Percentiles rank a stretch among this genome's conserved stretches.
Evolutionary conservation across 768 basidiomycete species (phyloP).

Genomic region (Xerocomus potaroensis): DNA sequence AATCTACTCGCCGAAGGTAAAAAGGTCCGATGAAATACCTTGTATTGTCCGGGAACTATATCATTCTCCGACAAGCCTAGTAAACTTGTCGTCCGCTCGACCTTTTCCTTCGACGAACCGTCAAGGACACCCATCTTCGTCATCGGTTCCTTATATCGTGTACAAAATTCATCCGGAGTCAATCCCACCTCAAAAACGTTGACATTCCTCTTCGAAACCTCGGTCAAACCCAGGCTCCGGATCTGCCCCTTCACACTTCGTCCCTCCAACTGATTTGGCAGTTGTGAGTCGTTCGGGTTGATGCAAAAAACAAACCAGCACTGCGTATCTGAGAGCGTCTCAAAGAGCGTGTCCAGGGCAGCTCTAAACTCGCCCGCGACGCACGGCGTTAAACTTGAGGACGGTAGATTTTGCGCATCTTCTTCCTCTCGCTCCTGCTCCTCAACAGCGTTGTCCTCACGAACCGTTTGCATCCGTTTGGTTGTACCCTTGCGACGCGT

Average conservation of each 20-base stretch:
- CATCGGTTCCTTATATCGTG: slow-evolving; percentile 73
- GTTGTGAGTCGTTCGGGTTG: slow-evolving; percentile 92
- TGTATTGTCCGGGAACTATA: slow-evolving; percentile 76
- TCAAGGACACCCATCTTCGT: slow-evolving; percentile 51
- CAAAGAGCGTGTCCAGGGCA: slow-evolving; percentile 81
- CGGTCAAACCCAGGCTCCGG: slow-evolving; percentile 70
- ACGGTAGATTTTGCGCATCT: slow-evolving; percentile 30
- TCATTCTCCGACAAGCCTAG: slow-evolving; percentile 64
- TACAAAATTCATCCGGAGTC: slow-evolving; percentile 81
- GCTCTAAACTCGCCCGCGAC: slow-evolving; percentile 86
- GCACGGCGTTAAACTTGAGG: slow-evolving; percentile 49
- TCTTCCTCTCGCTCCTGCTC: slow-evolving; percentile 52
- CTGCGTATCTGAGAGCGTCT: slow-evolving; percentile 85
- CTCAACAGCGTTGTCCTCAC: slow-evolving; percentile 19
- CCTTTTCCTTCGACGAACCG: slow-evolving; percentile 54
- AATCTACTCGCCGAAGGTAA: background rate
- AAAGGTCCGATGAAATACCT: slow-evolving; percentile 59
- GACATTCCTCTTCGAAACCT: slow-evolving; percentile 64
- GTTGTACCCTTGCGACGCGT: slow-evolving; percentile 77
- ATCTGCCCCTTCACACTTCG: slow-evolving; percentile 91
- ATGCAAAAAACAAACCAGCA: slow-evolving; percentile 90
- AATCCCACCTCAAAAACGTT: slow-evolving; percentile 81
- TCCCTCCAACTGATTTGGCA: slow-evolving; percentile 92
- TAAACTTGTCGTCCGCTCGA: slow-evolving; percentile 54
- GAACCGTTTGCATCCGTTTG: slow-evolving; percentile 46